Evolutionary conservation across 2,329 filamentous ascomycete species (phyloP).

Genomic region (Lizonia empirigonia): DNA sequence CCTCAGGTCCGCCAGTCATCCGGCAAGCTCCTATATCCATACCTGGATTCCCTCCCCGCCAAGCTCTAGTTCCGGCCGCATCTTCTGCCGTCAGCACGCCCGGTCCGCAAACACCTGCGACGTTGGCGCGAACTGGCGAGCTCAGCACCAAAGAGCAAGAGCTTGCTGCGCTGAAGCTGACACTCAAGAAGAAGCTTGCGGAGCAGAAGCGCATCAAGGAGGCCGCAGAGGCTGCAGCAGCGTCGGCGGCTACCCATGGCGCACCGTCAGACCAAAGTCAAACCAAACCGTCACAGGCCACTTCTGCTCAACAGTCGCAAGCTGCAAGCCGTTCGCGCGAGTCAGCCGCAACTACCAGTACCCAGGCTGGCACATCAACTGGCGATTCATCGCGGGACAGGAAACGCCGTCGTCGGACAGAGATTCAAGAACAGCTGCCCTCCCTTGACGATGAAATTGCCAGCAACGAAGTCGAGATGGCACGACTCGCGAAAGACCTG

Average conservation of each 20-base stretch:
- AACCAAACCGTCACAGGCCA: too few relatives aligned
- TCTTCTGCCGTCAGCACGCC: constrained; percentile 40
- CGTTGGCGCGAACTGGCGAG: constrained; percentile 48
- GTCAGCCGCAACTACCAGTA: not conserved
- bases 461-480: constrained; percentile 46
- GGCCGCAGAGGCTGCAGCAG: constrained; percentile 20
- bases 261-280: not conserved
- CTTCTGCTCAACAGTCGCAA: not conserved
- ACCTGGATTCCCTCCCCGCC: constrained; percentile 35
- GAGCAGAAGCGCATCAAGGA: constrained; percentile 32
- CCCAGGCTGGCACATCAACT: not conserved
- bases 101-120: constrained; percentile 46
- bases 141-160: constrained; percentile 56
- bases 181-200: constrained; percentile 36
- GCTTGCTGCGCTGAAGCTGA: constrained; percentile 53
- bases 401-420: constrained; percentile 49
- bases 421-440: constrained; percentile 57
- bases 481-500: constrained; percentile 53
- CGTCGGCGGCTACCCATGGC: not conserved
- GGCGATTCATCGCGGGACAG: constrained; percentile 12
- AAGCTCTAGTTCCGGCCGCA: constrained; percentile 28
- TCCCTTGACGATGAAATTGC: constrained; percentile 54
- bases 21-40: constrained; percentile 23
- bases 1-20: constrained; percentile 13
- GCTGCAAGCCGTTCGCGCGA: not conserved